Conservation (phyloP, 139 green algal species). For the Tetradesmus obliquus region DNA sequence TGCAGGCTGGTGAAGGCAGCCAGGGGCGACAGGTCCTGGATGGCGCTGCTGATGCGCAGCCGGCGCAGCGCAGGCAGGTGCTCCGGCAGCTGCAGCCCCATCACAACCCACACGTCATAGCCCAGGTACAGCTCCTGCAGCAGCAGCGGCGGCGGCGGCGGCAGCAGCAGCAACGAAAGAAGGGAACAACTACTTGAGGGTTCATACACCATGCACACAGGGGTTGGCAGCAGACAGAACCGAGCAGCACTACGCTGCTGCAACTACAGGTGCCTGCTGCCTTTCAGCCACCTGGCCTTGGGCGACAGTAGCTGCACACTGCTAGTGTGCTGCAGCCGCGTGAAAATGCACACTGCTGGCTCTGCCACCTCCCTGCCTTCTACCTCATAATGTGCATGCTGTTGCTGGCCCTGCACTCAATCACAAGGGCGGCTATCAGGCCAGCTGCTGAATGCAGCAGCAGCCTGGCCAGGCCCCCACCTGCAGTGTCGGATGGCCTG, state of each 20-base stretch:
- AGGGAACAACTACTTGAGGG: too few species aligned
- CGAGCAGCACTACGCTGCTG: too few species aligned
- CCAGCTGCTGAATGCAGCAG: not conserved
- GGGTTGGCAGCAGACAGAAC: too few species aligned
- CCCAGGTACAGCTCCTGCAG: not conserved
- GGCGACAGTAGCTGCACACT: too few species aligned
- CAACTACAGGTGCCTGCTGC: too few species aligned
- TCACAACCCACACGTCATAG: constrained; percentile 15
- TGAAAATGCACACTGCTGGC: too few species aligned
- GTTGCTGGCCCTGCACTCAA: too few species aligned
- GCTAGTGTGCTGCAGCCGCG: too few species aligned
- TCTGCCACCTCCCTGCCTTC: too few species aligned
- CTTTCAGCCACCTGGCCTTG: too few species aligned
- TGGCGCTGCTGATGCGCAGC: constrained; percentile 5
- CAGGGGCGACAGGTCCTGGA: constrained; percentile 9
- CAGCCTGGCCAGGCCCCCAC: not conserved
- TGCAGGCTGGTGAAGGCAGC: not conserved
- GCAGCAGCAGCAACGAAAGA: not conserved
- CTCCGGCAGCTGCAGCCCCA: not conserved
- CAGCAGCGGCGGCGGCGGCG: not conserved
- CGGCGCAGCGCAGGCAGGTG: not conserved
- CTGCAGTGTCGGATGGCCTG: not conserved
- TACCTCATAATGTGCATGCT: too few species aligned
- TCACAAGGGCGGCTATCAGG: not conserved
- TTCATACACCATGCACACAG: too few species aligned